Evolutionary conservation across 805 yeast species (phyloP).

Genomic region (Maudiozyma saulgeensis): DNA sequence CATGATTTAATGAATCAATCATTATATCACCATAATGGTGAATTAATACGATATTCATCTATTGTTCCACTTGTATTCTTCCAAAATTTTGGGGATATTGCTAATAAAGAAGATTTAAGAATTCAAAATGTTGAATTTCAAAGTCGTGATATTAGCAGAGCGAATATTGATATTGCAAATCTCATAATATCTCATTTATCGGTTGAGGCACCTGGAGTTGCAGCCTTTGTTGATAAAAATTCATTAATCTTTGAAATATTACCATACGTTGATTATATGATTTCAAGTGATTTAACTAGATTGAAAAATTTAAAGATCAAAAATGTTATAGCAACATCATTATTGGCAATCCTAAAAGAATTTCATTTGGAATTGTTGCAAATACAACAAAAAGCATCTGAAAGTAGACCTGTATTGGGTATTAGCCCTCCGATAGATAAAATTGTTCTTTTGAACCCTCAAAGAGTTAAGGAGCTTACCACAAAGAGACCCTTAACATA

Average conservation of each 20-base stretch:
- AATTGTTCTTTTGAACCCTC: slow-evolving; percentile 19
- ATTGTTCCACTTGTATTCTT: slow-evolving; percentile 53
- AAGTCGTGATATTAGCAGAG: slow-evolving; percentile 20
- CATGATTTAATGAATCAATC: slow-evolving; percentile 47
- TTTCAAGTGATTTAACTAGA: slow-evolving; percentile 18
- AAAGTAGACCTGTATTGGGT: slow-evolving; percentile 11
- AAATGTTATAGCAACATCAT: slow-evolving; percentile 26
- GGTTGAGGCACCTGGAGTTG: slow-evolving; percentile 7
- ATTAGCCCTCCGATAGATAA: slow-evolving; percentile 25
- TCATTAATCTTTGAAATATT: slow-evolving; percentile 25
- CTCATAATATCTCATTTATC: slow-evolving; percentile 16
- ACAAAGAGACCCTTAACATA: slow-evolving; percentile 20
- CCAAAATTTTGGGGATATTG: slow-evolving; percentile 53
- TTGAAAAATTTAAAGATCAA: slow-evolving; percentile 20
- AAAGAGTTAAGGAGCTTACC: slow-evolving; percentile 14
- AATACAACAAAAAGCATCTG: slow-evolving; percentile 22
- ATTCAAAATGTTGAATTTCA: slow-evolving; percentile 27
- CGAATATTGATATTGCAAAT: slow-evolving; percentile 24
- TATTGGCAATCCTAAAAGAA: slow-evolving; percentile 32
- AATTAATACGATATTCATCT: slow-evolving; percentile 44
- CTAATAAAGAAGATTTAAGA: slow-evolving; percentile 30
- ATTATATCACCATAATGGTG: slow-evolving; percentile 32
- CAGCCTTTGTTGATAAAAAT: slow-evolving; percentile 11
- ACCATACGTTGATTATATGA: slow-evolving; percentile 29
- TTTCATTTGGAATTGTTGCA: slow-evolving; percentile 35